Evolutionary conservation across 2,329 filamentous ascomycete genomes (phyloP).

Genomic region (Phyllosticta capitalensis): DNA sequence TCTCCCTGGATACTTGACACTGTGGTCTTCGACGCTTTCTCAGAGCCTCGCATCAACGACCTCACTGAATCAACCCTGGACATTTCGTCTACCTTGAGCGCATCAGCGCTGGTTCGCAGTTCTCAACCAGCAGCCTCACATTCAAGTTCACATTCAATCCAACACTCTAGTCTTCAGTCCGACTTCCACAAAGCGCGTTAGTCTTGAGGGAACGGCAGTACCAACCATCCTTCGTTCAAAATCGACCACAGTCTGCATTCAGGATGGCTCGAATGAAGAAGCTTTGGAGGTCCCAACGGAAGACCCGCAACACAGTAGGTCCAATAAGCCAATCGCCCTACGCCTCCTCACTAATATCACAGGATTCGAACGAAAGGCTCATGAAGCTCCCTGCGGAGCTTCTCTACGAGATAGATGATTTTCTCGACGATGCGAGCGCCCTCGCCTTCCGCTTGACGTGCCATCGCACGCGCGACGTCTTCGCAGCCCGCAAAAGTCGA

Average conservation of each 20-base stretch:
- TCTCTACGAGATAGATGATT: not conserved
- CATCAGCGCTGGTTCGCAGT: not conserved
- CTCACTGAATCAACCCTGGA: not conserved
- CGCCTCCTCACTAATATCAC: not conserved
- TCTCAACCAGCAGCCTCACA: too few relatives aligned
- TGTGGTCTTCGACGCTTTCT: not conserved
- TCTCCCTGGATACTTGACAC: not conserved
- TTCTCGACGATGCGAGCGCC: not conserved
- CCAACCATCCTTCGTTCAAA: too few relatives aligned
- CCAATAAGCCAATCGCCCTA: too few relatives aligned
- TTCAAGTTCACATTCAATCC: not conserved
- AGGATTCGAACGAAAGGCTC: too few relatives aligned
- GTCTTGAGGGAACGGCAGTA: too few relatives aligned
- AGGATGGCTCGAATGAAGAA: too few relatives aligned
- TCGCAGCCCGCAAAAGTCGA: not conserved
- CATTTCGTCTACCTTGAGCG: not conserved
- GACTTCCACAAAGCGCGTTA: not conserved
- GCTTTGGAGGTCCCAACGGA: too few relatives aligned
- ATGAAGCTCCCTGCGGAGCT: not conserved
- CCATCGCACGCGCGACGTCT: not conserved
- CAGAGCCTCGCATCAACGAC: not conserved
- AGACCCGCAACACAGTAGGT: too few relatives aligned
- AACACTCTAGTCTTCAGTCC: not conserved
- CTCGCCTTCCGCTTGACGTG: not conserved
- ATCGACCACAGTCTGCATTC: too few relatives aligned